These are phyloP conservation scores for Silene vulgaris DNA, from an alignment of 179 eudicot species.

Conservation along the genomic window DNA sequence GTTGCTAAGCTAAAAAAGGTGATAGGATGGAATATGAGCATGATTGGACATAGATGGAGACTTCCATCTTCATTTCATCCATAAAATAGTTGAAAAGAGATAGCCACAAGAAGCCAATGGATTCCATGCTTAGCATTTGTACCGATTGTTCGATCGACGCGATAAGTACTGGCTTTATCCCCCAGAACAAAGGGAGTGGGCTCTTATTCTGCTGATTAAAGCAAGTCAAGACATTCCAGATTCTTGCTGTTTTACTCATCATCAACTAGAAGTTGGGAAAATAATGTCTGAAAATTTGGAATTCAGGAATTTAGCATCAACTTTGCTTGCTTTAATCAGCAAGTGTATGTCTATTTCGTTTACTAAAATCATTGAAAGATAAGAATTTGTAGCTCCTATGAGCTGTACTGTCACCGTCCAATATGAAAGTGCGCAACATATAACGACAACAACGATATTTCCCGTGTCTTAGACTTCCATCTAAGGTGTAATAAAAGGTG, in stretches of 20 bases:
- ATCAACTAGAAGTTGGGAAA: neutral
- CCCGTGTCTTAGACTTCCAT: too few species aligned
- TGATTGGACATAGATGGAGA: slow-evolving; percentile 28
- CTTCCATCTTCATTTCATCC: slow-evolving; percentile 19
- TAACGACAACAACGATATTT: too few species aligned
- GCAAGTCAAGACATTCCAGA: slow-evolving; percentile 14
- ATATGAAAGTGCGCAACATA: neutral
- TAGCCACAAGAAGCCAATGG: neutral
- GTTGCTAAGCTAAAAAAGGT: slow-evolving; percentile 19
- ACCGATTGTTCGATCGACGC: neutral
- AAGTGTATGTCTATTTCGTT: neutral
- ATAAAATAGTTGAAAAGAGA: slow-evolving; percentile 9
- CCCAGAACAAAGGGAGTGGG: neutral
- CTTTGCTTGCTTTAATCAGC: neutral
- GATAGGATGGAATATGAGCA: slow-evolving; percentile 23
- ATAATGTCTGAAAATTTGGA: neutral
- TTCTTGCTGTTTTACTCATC: neutral
- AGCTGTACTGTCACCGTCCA: neutral
- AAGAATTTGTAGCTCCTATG: neutral
- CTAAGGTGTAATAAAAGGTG: too few species aligned
- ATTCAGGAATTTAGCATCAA: neutral
- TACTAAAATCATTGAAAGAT: neutral
- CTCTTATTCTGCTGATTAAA: slow-evolving; percentile 5
- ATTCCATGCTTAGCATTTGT: neutral
- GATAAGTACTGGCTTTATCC: slow-evolving; percentile 14